Conservation (phyloP, 1,284 basidiomycete genomes). For the Ganoderma multipileum region DNA sequence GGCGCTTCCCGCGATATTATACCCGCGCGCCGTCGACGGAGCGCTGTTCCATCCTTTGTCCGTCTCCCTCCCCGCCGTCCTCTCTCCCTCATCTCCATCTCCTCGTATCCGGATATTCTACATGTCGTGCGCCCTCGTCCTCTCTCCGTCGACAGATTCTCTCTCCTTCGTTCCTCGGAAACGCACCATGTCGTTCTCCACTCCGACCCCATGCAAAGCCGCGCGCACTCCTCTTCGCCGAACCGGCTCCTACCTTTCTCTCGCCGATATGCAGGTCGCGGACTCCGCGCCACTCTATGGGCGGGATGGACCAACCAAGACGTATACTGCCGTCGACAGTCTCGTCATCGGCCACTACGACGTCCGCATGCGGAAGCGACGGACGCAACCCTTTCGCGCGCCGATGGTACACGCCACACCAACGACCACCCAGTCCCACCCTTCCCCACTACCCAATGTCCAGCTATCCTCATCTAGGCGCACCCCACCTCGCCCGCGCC, state of each 20-base stretch:
- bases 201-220: constrained; percentile 35
- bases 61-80: constrained; percentile 32
- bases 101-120: constrained; percentile 16
- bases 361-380: constrained; percentile 35
- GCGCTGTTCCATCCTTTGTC: constrained; percentile 29
- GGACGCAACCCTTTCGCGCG: constrained; percentile 24
- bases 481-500: constrained; percentile 29
- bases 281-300: constrained; percentile 35
- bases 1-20: constrained; percentile 27
- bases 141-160: constrained; percentile 3
- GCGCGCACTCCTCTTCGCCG: constrained; percentile 40
- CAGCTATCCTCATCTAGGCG: constrained; percentile 24
- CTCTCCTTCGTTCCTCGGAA: constrained; percentile 35
- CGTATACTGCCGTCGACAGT: constrained; percentile 31
- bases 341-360: constrained; percentile 34
- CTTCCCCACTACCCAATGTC: constrained; percentile 17
- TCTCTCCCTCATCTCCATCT: constrained; percentile 23
- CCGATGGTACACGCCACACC: constrained; percentile 22
- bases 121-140: constrained; percentile 35
- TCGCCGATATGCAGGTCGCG: constrained; percentile 38
- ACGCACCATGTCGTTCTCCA: constrained; percentile 44
- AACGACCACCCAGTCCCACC: neutral
- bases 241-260: constrained; percentile 41
- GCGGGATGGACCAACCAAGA: constrained; percentile 24
- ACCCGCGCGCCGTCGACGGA: constrained; percentile 31